phyloP scores from a whole-genome alignment of 768 basidiomycete genomes.

The Obba rivulosa region DNA sequence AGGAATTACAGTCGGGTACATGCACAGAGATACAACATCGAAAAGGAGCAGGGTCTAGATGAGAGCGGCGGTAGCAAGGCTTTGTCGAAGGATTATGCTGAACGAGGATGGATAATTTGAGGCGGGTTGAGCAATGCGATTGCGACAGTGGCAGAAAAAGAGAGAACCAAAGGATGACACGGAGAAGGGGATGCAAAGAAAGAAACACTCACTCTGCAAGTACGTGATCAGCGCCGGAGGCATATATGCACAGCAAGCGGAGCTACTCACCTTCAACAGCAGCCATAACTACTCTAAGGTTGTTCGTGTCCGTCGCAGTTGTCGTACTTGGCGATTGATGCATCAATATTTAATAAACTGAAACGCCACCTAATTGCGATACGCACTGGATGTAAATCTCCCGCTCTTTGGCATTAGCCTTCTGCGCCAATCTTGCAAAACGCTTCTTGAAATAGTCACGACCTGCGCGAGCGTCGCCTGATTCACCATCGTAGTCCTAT shows the following conservation, averaged over 20 bases:
- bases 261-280: constrained; percentile 83
- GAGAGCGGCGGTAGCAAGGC: constrained; percentile 60
- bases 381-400: constrained; percentile 94
- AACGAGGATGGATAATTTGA: constrained; percentile 22
- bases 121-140: too few species aligned
- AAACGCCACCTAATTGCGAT: constrained; percentile 4
- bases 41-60: constrained; percentile 35
- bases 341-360: neutral
- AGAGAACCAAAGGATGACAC: neutral
- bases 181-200: constrained; percentile 4
- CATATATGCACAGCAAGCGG: constrained; percentile 1
- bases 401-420: constrained; percentile 80
- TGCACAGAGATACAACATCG: neutral
- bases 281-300: constrained; percentile 90
- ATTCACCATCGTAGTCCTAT: constrained; percentile 81
- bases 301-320: constrained; percentile 84
- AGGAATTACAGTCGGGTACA: neutral
- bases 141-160: too few species aligned
- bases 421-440: constrained; percentile 77
- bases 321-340: constrained; percentile 53
- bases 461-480: constrained; percentile 66
- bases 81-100: constrained; percentile 67
- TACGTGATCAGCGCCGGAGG: constrained; percentile 12
- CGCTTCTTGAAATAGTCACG: constrained; percentile 88
- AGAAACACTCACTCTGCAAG: constrained; percentile 59